A percentile compares a stretch with the other conserved stretches of the same genome.
These are phyloP conservation scores for Aquilaria sinensis DNA, from an alignment of 345 rosid species.

Conservation along the genomic window DNA sequence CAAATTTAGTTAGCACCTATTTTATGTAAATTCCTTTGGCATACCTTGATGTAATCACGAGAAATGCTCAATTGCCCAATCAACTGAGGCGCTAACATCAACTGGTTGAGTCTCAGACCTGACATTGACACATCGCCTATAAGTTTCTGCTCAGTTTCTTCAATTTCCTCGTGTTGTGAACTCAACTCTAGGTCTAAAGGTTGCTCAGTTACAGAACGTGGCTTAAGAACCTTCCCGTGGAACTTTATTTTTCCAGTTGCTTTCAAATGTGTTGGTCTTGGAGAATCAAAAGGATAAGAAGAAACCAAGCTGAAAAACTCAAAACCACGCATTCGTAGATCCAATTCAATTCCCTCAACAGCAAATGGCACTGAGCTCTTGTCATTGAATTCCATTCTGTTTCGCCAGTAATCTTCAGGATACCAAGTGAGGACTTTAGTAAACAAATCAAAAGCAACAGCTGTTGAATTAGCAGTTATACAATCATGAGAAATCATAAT, in stretches of 20 bases:
- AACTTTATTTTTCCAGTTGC: conserved; percentile 92
- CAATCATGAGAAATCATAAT: conserved; percentile 85
- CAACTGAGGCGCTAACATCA: conserved; percentile 89
- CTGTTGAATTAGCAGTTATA: conserved; percentile 72
- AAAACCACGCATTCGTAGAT: conserved; percentile 92
- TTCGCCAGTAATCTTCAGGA: conserved; percentile 47
- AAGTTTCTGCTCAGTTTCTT: conserved; percentile 36
- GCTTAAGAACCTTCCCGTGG: conserved; percentile 65
- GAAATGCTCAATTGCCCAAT: conserved; percentile 79
- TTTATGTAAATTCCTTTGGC: conserved; percentile 4
- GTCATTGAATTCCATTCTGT: conserved; percentile 31
- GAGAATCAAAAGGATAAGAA: conserved; percentile 89
- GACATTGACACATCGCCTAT: conserved; percentile 80
- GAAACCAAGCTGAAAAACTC: conserved; percentile 87
- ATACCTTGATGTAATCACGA: conserved; percentile 66
- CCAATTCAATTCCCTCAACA: conserved; percentile 90
- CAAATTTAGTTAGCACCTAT: too few species aligned
- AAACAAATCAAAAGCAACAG: conserved; percentile 81
- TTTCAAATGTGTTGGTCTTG: conserved; percentile 86
- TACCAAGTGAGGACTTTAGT: conserved; percentile 75
- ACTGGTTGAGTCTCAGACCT: conserved; percentile 89
- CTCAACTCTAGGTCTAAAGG: conserved; percentile 24
- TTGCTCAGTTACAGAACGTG: conserved; percentile 22
- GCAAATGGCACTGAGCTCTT: conserved; percentile 49
- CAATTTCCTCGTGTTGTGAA: conserved; percentile 21